These are phyloP conservation scores for Alternaria sp. DNA, from an alignment of 2,329 filamentous ascomycete genomes.

Conservation along the genomic window DNA sequence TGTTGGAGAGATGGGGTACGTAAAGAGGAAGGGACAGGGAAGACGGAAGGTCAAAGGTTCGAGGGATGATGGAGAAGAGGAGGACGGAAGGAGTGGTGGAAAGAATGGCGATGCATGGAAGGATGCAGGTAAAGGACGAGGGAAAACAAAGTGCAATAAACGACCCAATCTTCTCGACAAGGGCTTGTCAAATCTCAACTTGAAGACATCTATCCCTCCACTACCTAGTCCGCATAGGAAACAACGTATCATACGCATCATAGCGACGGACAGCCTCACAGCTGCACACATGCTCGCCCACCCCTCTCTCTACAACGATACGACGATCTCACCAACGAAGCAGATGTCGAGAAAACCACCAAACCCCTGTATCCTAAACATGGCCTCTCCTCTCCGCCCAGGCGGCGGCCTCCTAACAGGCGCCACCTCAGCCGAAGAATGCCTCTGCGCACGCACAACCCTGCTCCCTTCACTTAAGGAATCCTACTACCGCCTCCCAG, in stretches of 20 bases:
- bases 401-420: constrained; percentile 69
- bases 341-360: constrained; percentile 30
- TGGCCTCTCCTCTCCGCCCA: constrained; percentile 68
- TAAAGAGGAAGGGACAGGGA: constrained; percentile 49
- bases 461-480: constrained; percentile 67
- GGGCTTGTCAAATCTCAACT: constrained; percentile 18
- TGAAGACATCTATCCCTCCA: background rate
- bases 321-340: background rate
- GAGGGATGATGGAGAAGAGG: constrained; percentile 13
- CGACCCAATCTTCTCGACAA: constrained; percentile 25
- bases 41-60: constrained; percentile 38
- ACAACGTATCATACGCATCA: constrained; percentile 54
- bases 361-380: constrained; percentile 67
- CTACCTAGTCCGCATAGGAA: constrained; percentile 8
- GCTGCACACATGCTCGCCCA: constrained; percentile 57
- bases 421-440: constrained; percentile 68
- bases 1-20: constrained; percentile 30
- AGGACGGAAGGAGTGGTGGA: constrained; percentile 6
- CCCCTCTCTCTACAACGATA: constrained; percentile 16
- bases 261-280: constrained; percentile 62
- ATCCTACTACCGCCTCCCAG: constrained; percentile 67
- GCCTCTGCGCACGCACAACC: constrained; percentile 68
- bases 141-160: constrained; percentile 21
- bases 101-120: constrained; percentile 17
- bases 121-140: constrained; percentile 19